phyloP scores from a whole-genome alignment of 2,329 filamentous ascomycete genomes.

The Diaporthe capsici region DNA sequence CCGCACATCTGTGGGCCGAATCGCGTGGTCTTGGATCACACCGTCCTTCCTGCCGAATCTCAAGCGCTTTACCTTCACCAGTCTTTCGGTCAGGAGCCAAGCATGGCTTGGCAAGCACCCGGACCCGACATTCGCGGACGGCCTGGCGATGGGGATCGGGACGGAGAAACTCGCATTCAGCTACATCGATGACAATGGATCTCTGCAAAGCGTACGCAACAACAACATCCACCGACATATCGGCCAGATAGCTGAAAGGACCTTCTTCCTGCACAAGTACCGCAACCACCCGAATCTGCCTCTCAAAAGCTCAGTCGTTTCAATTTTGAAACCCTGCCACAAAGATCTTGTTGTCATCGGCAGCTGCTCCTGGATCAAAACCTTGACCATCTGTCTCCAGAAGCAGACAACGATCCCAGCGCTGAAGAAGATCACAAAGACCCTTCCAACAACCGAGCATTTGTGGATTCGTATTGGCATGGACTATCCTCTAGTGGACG shows the following conservation, averaged over 20 bases:
- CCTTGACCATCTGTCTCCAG: slow-evolving; percentile 27
- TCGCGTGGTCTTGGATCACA: slow-evolving; percentile 34
- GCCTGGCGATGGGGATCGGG: slow-evolving; percentile 24
- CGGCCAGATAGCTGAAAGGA: background rate
- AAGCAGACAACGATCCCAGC: background rate
- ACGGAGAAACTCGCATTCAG: slow-evolving; percentile 36
- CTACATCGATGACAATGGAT: slow-evolving; percentile 18
- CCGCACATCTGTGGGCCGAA: slow-evolving; percentile 4
- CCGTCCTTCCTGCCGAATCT: slow-evolving; percentile 32
- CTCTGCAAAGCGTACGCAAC: background rate
- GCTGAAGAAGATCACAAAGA: background rate
- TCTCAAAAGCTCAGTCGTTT: slow-evolving; percentile 17
- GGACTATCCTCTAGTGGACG: slow-evolving; percentile 29
- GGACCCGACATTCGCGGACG: slow-evolving; percentile 26
- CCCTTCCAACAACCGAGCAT: background rate
- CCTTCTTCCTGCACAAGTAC: slow-evolving; percentile 28
- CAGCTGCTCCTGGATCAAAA: slow-evolving; percentile 23
- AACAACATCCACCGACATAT: slow-evolving; percentile 9
- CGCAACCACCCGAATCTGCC: slow-evolving; percentile 8
- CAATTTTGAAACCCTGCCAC: slow-evolving; percentile 28
- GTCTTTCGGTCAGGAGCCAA: slow-evolving; percentile 30
- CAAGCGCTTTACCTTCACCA: slow-evolving; percentile 36
- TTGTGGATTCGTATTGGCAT: slow-evolving; percentile 36
- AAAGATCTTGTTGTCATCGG: slow-evolving; percentile 3
- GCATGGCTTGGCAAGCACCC: slow-evolving; percentile 28